phyloP scores from a whole-genome alignment of 495 filamentous ascomycete genomes.

The Aspergillus hancockii region DNA sequence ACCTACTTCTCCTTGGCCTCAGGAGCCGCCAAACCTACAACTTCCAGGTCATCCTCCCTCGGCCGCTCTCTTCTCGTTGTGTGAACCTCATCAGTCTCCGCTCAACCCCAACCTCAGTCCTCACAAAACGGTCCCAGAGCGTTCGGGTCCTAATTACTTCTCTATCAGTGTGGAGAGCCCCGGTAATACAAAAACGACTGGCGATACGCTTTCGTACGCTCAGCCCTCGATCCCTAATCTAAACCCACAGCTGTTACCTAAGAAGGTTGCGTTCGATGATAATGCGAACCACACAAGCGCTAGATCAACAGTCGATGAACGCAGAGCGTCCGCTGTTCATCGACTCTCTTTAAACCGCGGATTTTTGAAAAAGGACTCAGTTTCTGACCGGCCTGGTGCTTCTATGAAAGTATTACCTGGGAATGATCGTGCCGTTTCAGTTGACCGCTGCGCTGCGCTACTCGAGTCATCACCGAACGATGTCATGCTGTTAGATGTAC shows the following conservation, averaged over 20 bases:
- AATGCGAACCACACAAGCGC: slow-evolving; percentile 56
- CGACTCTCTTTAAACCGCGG: slow-evolving; percentile 21
- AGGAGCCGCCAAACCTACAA: slow-evolving; percentile 30
- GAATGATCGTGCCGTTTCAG: slow-evolving; percentile 46
- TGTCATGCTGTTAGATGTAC: slow-evolving; percentile 80
- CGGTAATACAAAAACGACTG: slow-evolving; percentile 63
- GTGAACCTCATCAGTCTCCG: slow-evolving; percentile 39
- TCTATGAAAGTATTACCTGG: background rate
- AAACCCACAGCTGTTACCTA: slow-evolving; percentile 65
- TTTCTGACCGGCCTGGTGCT: background rate
- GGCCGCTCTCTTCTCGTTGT: slow-evolving; percentile 29
- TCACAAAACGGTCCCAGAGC: slow-evolving; percentile 40
- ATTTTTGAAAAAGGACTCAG: slow-evolving; percentile 4
- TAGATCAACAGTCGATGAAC: slow-evolving; percentile 24
- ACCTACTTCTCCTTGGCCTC: slow-evolving; percentile 48
- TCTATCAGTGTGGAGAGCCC: slow-evolving; percentile 64
- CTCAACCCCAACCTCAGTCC: slow-evolving; percentile 41
- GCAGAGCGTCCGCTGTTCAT: slow-evolving; percentile 24
- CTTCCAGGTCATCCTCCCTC: slow-evolving; percentile 30
- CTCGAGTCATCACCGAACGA: slow-evolving; percentile 58
- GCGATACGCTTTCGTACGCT: slow-evolving; percentile 68
- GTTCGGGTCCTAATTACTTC: slow-evolving; percentile 81
- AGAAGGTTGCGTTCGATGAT: slow-evolving; percentile 75
- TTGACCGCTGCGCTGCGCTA: slow-evolving; percentile 65
- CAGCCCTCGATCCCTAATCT: slow-evolving; percentile 70